Evolutionary conservation across 352 stramenopile species (phyloP).

Genomic region (Thraustochytrium sp.): DNA sequence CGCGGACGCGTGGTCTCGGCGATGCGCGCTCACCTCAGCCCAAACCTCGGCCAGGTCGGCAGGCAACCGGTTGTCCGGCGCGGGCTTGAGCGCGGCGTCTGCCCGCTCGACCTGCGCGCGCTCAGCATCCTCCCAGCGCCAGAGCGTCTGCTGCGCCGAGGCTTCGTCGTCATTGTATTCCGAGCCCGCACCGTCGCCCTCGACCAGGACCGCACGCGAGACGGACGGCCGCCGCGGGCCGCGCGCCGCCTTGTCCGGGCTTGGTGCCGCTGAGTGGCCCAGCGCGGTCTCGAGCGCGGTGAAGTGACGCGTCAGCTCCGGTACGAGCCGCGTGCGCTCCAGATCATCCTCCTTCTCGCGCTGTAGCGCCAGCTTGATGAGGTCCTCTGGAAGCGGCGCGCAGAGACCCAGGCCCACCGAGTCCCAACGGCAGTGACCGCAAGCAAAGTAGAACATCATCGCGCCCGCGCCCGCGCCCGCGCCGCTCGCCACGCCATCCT

Average conservation of each 20-base stretch:
- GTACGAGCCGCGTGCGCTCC: conserved; percentile 47
- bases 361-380: conserved; percentile 69
- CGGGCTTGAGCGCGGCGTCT: background rate
- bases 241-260: background rate
- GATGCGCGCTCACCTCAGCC: background rate
- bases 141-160: background rate
- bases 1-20: background rate
- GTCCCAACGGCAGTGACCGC: conserved; percentile 73
- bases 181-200: background rate
- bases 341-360: conserved; percentile 57
- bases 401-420: conserved; percentile 60
- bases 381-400: conserved; percentile 70
- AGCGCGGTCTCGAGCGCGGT: background rate
- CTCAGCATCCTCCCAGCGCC: background rate
- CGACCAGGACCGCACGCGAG: background rate
- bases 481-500: background rate
- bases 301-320: conserved; percentile 1
- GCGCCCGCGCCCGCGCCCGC: too few relatives aligned
- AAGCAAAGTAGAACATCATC: conserved; percentile 75
- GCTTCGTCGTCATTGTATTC: background rate
- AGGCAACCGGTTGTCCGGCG: background rate
- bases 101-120: background rate
- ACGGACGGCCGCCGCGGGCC: too few relatives aligned
- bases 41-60: background rate
- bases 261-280: background rate